Evolutionary conservation across 768 basidiomycete genomes (phyloP).

Genomic region (Coprinellus aureogranulatus): DNA sequence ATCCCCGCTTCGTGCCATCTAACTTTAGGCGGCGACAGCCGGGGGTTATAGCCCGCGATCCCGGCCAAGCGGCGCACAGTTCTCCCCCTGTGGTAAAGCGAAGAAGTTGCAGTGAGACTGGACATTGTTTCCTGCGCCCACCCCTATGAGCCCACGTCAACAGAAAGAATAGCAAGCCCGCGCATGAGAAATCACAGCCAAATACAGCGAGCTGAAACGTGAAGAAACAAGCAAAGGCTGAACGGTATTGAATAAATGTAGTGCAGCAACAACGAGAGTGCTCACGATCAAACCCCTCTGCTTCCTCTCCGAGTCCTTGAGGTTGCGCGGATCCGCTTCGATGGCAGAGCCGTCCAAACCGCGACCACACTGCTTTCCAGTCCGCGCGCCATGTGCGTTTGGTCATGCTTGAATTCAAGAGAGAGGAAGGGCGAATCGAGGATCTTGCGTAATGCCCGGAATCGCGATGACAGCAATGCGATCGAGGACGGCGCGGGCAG

Average conservation of each 20-base stretch:
- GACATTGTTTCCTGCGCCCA: too few relatives aligned
- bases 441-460: constrained; percentile 89
- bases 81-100: too few relatives aligned
- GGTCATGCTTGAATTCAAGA: constrained; percentile 98
- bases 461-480: constrained; percentile 89
- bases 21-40: too few relatives aligned
- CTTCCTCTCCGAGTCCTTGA: constrained; percentile 82
- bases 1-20: too few relatives aligned
- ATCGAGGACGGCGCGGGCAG: constrained; percentile 89
- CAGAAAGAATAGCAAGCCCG: background rate
- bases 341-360: constrained; percentile 86
- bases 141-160: too few relatives aligned
- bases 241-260: background rate
- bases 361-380: constrained; percentile 94
- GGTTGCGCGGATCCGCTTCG: constrained; percentile 90
- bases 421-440: constrained; percentile 92
- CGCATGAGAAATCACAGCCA: background rate
- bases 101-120: too few relatives aligned
- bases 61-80: too few relatives aligned
- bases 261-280: constrained; percentile 13
- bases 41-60: too few relatives aligned
- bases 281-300: constrained; percentile 88
- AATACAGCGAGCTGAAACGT: constrained; percentile 26
- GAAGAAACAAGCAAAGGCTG: background rate
- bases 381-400: constrained; percentile 99